These are phyloP conservation scores for Debaryomyces subglobosus DNA, from an alignment of 1,139 yeast genomes.

Conservation along the genomic window DNA sequence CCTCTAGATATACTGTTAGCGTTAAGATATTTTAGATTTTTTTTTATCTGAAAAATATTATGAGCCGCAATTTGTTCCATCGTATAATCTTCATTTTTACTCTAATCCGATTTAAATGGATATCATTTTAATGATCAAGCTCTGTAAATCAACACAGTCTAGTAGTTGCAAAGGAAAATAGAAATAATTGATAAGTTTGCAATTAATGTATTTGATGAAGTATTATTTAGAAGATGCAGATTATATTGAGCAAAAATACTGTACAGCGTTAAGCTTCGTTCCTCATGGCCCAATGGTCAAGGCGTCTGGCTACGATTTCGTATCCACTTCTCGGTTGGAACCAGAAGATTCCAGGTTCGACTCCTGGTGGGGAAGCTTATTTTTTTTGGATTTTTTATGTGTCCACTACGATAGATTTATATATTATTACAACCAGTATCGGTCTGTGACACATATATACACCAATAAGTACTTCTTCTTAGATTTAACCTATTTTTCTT, in stretches of 20 bases:
- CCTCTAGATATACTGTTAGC: neutral
- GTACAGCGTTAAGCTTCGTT: constrained; percentile 42
- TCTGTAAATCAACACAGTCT: neutral
- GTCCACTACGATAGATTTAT: neutral
- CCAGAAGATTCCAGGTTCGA: constrained; percentile 96
- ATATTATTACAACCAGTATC: neutral
- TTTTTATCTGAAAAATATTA: neutral
- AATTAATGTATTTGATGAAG: neutral
- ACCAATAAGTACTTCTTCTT: neutral
- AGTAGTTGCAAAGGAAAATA: neutral
- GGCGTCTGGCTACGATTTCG: constrained; percentile 58
- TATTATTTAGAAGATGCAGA: neutral
- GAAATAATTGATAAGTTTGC: too few relatives aligned
- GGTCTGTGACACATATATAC: neutral
- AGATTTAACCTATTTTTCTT: neutral
- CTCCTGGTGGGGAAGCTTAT: constrained; percentile 89
- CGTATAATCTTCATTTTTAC: neutral
- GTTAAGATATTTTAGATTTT: neutral
- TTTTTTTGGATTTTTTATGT: constrained; percentile 25
- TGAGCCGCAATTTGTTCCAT: constrained; percentile 3
- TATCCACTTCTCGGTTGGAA: constrained; percentile 54
- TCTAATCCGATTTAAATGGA: neutral
- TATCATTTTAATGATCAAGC: neutral
- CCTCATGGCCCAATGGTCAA: constrained; percentile 62
- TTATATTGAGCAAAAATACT: neutral